A percentile compares a stretch with the other conserved stretches of the same genome.
These are phyloP conservation scores for Colletotrichum higginsianum DNA, from an alignment of 2,329 filamentous ascomycete species.

Conservation along the genomic window DNA sequence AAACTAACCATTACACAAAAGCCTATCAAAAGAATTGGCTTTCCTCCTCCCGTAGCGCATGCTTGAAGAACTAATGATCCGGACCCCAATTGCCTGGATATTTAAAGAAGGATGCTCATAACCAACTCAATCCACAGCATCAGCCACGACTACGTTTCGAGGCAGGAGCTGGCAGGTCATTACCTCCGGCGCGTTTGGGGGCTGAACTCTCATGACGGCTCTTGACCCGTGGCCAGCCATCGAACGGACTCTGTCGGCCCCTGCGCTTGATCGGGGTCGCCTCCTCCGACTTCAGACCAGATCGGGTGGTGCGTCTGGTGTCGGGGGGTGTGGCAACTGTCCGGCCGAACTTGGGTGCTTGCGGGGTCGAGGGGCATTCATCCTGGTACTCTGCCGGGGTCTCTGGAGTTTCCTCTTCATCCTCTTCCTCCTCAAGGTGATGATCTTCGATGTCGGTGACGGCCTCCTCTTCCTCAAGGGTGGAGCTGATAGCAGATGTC, in stretches of 20 bases:
- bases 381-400: conserved; percentile 46
- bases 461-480: conserved; percentile 72
- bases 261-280: conserved; percentile 59
- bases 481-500: conserved; percentile 37
- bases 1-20: conserved; percentile 41
- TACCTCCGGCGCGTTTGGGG: conserved; percentile 34
- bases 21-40: conserved; percentile 37
- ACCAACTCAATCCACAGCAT: conserved; percentile 12
- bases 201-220: conserved; percentile 48
- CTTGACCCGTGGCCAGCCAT: conserved; percentile 79
- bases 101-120: conserved; percentile 33
- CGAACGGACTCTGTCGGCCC: conserved; percentile 71
- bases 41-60: conserved; percentile 20
- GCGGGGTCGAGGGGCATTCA: conserved; percentile 60
- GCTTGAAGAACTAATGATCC: conserved; percentile 20
- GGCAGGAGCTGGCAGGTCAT: conserved; percentile 47
- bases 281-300: conserved; percentile 63
- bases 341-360: conserved; percentile 65
- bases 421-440: conserved; percentile 54
- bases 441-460: conserved; percentile 72
- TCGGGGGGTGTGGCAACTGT: conserved; percentile 74
- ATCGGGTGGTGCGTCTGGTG: conserved; percentile 72
- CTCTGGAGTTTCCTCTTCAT: conserved; percentile 50
- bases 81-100: neutral
- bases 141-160: conserved; percentile 56